Conservation (phyloP, 1,139 yeast species). For the Pichia sp. region DNA sequence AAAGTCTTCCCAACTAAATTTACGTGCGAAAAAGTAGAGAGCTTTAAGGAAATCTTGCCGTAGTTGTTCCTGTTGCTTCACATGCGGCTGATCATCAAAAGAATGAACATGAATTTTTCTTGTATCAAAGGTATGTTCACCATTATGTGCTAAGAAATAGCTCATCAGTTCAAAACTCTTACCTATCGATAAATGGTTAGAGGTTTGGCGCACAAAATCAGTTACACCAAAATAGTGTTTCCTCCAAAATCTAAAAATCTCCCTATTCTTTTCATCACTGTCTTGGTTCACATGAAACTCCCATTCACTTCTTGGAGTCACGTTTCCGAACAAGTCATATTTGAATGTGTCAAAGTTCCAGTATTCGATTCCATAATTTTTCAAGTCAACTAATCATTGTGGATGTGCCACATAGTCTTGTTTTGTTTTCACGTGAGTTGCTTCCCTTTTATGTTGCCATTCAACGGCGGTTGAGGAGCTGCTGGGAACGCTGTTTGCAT, state of each 20-base stretch:
- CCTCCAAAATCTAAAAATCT: constrained; percentile 16
- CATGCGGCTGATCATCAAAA: not conserved
- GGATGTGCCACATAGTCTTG: not conserved
- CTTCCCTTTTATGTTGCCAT: not conserved
- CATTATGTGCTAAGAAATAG: not conserved
- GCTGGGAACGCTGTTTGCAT: not conserved
- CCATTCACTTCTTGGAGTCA: constrained; percentile 13
- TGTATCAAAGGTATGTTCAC: not conserved
- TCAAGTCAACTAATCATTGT: not conserved
- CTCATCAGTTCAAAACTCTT: not conserved
- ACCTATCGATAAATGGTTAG: not conserved
- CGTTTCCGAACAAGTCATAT: constrained; percentile 3
- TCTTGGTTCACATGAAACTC: constrained; percentile 12
- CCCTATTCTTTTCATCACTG: constrained; percentile 6
- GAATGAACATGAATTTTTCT: not conserved
- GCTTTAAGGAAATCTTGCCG: not conserved
- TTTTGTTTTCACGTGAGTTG: not conserved
- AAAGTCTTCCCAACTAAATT: not conserved
- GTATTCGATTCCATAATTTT: not conserved
- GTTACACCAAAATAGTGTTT: constrained; percentile 7
- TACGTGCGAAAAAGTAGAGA: not conserved
- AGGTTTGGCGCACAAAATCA: not conserved
- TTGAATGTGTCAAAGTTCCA: constrained; percentile 7
- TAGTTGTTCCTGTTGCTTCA: not conserved
- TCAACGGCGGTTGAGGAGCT: too few relatives aligned